Evolutionary conservation across 345 rosid species (phyloP), one percentile per base, ranked within the genome.

Genomic region (Moringa oleifera): DNA sequence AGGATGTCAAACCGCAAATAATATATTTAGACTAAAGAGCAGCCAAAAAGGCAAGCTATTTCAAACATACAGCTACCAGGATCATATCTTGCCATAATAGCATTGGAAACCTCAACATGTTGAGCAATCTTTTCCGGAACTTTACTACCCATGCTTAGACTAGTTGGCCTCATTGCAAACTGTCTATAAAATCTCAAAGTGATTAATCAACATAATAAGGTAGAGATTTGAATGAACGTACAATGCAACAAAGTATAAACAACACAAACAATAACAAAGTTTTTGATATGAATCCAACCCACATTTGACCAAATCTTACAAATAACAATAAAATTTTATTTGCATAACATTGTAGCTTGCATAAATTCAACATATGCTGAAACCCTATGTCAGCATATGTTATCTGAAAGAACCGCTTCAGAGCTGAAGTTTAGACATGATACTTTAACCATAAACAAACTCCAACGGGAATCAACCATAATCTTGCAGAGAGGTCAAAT

Each of bases 261-360:
- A 20, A 53, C 25, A 52, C n/a, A n/a, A n/a, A n/a, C n/a, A n/a
- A n/a, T n/a, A n/a, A 25, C 50, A 31, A 25, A 50, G 45, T 8
- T 51, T 51, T 57, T 1, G 12, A 18, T 18, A 28, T 46, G 12
- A 22, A 18, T 23, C 53, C n/a, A n/a, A 61, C 24, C n/a, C 18
- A 61, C 18, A 18, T 61, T 61, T 53, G 20, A 61, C 24, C 18
- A 47, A n/a, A 61, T 20, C 13, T 46, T 31, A 49, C 54, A 25
- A 25, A 33, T 41, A 49, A 61, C 25, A 15, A 25, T 28, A 28
- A 28, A 2, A 2, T 28, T 28, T 8, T 28, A 28, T 3, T 28
- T 28, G 5, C 33, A n/a, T 28, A 8, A 28, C 33, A 2, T 28
- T 28, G 8, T 28, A 8, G 33, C n/a, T n/a, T n/a, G n/a, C n/a